Evolutionary conservation across 495 filamentous ascomycete genomes (phyloP), one percentile per base, ranked within the genome.

Genomic region (Xanthoparmelia taractica): DNA sequence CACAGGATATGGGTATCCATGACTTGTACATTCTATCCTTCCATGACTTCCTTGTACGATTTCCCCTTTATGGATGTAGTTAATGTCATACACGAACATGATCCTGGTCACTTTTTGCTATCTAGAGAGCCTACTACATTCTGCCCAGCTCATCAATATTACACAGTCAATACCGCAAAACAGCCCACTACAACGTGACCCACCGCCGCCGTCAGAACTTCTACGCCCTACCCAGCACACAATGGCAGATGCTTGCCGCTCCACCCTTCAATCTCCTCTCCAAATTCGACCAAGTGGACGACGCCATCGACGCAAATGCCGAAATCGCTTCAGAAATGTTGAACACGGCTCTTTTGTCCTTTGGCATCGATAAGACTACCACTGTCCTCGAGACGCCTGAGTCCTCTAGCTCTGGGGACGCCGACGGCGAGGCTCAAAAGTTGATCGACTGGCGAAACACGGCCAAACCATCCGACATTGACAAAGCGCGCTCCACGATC

Each of bases 401-500:
- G 31, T 8, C 48, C 25, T 52, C 48, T 31, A 52, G 48, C 25
- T 29, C 25, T 1, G 23, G 47, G 0, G 25, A 4, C 48, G 25
- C 25, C 4, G 48, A 52, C 25, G 48, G 31, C 6, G 72, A 23
- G 70, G 72, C 4, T 69, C 77, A 31, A 78, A 83, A 43, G n/a
- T 12, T 6, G 45, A 48, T 13, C 45, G n/a, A 23, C 45, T 92
- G 90, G 87, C 76, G 79, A 58, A 84, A 81, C 17, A 75, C 78
- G 40, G 84, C 91, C 8, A 92, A 83, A 27, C 69, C 80, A 27
- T 75, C 76, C 5, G 92, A 97, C 71, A 68, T 95, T 56, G 91
- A 94, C 68, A 99, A 97, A 73, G 94, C 92, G 23, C 82, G 88
- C 65, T 93, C 89, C 58, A 96, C 91, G 10, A 78, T 99, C 57